Conservation (phyloP, 441 rosid genomes). For the Biscutella laevigata region DNA sequence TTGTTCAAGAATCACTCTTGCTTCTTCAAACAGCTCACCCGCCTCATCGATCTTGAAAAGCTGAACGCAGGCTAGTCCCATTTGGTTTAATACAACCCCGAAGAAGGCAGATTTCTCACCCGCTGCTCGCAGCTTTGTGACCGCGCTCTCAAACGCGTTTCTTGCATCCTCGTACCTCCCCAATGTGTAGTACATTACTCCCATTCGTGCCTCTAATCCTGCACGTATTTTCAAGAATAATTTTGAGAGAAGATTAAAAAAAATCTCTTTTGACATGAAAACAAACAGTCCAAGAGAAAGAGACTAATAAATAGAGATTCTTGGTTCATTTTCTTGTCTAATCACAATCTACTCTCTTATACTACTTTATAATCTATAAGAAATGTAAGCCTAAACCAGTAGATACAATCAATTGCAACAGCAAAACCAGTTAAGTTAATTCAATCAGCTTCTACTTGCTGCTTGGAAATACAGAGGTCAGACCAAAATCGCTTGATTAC, state of each 20-base stretch:
- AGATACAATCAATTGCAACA: background rate
- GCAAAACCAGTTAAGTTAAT: background rate
- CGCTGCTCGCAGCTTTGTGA: conserved; percentile 65
- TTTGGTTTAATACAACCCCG: conserved; percentile 92
- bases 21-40: conserved; percentile 84
- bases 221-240: background rate
- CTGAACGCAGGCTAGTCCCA: conserved; percentile 94
- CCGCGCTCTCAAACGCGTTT: conserved; percentile 67
- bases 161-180: conserved; percentile 88
- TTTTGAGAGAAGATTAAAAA: background rate
- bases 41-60: conserved; percentile 95
- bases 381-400: background rate
- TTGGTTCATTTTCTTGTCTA: background rate
- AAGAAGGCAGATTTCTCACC: conserved; percentile 95
- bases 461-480: background rate
- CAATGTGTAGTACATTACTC: conserved; percentile 83
- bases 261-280: too few species aligned
- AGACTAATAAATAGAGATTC: too few species aligned
- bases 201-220: conserved; percentile 93
- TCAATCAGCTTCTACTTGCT: background rate
- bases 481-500: background rate
- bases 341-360: background rate
- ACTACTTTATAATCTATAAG: too few species aligned
- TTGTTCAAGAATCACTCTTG: conserved; percentile 71
- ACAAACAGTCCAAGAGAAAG: too few species aligned